These are phyloP conservation scores for Coemansia sp. DNA, from an alignment of 192 early-diverging fungal genomes.

Conservation along the genomic window DNA sequence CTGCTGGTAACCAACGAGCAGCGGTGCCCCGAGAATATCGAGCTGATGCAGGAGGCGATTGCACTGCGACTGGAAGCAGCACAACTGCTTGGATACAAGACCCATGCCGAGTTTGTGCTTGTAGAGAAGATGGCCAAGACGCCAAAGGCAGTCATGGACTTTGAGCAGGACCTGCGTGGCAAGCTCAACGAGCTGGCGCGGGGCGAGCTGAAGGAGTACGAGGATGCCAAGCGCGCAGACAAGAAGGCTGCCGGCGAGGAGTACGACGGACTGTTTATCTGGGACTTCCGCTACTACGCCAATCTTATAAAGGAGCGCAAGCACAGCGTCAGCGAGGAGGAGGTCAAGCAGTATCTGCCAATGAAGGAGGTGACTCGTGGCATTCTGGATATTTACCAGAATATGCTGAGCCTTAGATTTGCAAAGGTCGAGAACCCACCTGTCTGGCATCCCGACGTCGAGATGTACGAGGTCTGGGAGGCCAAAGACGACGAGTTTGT, in stretches of 20 bases:
- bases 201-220: conserved; percentile 58
- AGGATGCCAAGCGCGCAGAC: conserved; percentile 63
- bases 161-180: conserved; percentile 62
- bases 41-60: conserved; percentile 59
- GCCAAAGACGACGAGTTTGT: conserved; percentile 57
- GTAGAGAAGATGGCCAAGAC: conserved; percentile 83
- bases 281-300: conserved; percentile 76
- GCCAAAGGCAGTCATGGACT: conserved; percentile 60
- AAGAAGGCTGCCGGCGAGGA: conserved; percentile 44
- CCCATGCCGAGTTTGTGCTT: conserved; percentile 70
- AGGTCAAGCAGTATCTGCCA: conserved; percentile 79
- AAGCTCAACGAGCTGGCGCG: conserved; percentile 58
- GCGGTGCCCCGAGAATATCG: conserved; percentile 61
- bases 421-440: conserved; percentile 58
- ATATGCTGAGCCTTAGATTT: conserved; percentile 68
- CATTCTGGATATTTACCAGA: conserved; percentile 73
- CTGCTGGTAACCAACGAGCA: conserved; percentile 55
- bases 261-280: conserved; percentile 66
- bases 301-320: conserved; percentile 68
- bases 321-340: conserved; percentile 73
- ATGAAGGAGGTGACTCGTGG: conserved; percentile 61
- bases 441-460: conserved; percentile 81
- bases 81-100: conserved; percentile 65
- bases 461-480: conserved; percentile 75
- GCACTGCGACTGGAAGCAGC: conserved; percentile 55